Percentiles rank a stretch among this genome's conserved stretches.
Conservation (phyloP, 2,329 filamentous ascomycete genomes). For the Ampelomyces quisqualis region DNA sequence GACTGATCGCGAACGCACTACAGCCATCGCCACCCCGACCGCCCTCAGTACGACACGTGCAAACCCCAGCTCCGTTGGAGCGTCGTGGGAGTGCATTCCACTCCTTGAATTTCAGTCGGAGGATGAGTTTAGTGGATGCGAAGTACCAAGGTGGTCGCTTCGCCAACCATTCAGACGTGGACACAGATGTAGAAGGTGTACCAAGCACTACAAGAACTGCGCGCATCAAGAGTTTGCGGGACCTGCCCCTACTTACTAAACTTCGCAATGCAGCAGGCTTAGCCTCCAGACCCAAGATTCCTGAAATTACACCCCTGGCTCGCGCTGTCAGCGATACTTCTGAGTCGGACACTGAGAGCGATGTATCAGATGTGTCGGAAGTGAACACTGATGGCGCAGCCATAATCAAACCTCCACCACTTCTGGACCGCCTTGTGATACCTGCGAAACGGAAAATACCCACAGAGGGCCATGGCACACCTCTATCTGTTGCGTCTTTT, state of each 20-base stretch:
- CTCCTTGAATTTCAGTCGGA: constrained; percentile 54
- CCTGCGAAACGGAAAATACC: constrained; percentile 38
- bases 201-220: constrained; percentile 2
- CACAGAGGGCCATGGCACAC: constrained; percentile 41
- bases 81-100: constrained; percentile 52
- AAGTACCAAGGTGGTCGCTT: constrained; percentile 57
- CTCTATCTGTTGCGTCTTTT: constrained; percentile 38
- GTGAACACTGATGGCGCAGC: constrained; percentile 22
- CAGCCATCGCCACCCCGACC: constrained; percentile 44
- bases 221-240: constrained; percentile 25
- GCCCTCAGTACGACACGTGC: constrained; percentile 1
- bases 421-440: constrained; percentile 20
- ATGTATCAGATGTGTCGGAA: constrained; percentile 25
- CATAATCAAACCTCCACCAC: constrained; percentile 14
- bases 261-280: constrained; percentile 34
- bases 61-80: constrained; percentile 6
- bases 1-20: constrained; percentile 49
- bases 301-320: constrained; percentile 19
- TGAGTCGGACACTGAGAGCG: constrained; percentile 24
- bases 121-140: constrained; percentile 51
- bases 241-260: constrained; percentile 34
- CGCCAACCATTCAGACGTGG: constrained; percentile 15
- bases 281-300: constrained; percentile 19
- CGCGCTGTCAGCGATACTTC: constrained; percentile 27
- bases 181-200: constrained; percentile 3